Conservation (phyloP, 139 green algal species). For the Mesotaenium endlicherianum region DNA sequence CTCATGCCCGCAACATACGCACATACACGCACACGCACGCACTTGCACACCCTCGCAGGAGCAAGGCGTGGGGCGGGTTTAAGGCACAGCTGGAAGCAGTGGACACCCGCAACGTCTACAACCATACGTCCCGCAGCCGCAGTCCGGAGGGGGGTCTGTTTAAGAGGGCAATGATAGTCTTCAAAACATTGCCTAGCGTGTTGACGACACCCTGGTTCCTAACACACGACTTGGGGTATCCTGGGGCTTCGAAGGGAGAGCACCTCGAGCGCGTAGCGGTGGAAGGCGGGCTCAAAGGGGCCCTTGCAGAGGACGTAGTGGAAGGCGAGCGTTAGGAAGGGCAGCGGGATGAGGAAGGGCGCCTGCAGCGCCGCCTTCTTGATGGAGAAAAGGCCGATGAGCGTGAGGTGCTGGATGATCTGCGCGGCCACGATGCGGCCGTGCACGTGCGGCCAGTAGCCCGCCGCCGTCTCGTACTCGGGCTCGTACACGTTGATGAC, state of each 20-base stretch:
- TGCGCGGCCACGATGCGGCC: conserved; percentile 17
- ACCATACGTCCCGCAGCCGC: too few species aligned
- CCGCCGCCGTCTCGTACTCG: conserved; percentile 25
- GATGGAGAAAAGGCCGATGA: conserved; percentile 33
- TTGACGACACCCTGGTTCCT: neutral
- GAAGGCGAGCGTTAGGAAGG: conserved; percentile 32
- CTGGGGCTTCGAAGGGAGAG: neutral
- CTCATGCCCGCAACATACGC: too few species aligned
- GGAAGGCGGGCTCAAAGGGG: conserved; percentile 10
- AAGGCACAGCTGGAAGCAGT: too few species aligned
- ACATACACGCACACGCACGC: too few species aligned
- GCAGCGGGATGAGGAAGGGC: conserved; percentile 33
- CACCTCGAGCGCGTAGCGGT: conserved; percentile 8
- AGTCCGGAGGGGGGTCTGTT: neutral
- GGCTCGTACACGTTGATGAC: conserved; percentile 45
- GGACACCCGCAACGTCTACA: too few species aligned
- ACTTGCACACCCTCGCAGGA: too few species aligned
- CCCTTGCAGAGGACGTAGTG: conserved; percentile 8
- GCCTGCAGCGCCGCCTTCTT: conserved; percentile 12
- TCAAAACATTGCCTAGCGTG: neutral
- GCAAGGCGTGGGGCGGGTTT: too few species aligned
- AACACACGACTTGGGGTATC: neutral
- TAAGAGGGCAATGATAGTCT: neutral
- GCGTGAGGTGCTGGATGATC: conserved; percentile 33
- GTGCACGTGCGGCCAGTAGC: conserved; percentile 44